Conservation (phyloP, 257 asterid genomes). For the Vinca minor region DNA sequence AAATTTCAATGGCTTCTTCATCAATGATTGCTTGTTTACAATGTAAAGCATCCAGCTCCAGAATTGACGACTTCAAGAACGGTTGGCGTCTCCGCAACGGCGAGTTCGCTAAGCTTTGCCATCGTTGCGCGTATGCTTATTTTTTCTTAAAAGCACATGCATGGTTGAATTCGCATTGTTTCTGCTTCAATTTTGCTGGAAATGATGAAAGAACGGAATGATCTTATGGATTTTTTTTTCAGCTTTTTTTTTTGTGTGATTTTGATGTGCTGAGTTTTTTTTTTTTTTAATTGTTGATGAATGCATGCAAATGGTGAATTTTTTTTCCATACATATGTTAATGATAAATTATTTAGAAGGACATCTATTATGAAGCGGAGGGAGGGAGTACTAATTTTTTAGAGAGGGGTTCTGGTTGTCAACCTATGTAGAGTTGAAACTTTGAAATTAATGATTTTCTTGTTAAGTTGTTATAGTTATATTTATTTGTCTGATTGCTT, state of each 20-base stretch:
- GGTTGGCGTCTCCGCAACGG: conserved; percentile 42
- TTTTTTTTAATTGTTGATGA: not conserved
- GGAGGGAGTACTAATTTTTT: too few species aligned
- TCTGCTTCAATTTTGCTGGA: not conserved
- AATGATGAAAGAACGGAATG: too few species aligned
- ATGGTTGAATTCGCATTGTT: conserved; percentile 5
- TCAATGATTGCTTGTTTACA: conserved; percentile 23
- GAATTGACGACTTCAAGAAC: conserved; percentile 23
- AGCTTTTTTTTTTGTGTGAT: not conserved
- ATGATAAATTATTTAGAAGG: too few species aligned
- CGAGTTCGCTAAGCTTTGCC: conserved; percentile 33
- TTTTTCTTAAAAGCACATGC: conserved; percentile 3
- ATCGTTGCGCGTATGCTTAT: conserved; percentile 30
- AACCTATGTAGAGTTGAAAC: not conserved
- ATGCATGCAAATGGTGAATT: not conserved
- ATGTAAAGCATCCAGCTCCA: conserved; percentile 23
- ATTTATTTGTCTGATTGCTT: too few species aligned
- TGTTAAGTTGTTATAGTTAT: not conserved
- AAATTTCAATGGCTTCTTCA: conserved; percentile 10
- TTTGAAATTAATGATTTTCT: not conserved
- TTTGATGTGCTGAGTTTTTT: not conserved
- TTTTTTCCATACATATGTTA: too few species aligned
- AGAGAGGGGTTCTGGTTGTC: not conserved
- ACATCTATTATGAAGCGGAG: too few species aligned
- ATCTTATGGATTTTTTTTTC: not conserved